phyloP scores from a whole-genome alignment of 225 moss, liverwort and hornwort species.

The Antitrichia curtipendula region DNA sequence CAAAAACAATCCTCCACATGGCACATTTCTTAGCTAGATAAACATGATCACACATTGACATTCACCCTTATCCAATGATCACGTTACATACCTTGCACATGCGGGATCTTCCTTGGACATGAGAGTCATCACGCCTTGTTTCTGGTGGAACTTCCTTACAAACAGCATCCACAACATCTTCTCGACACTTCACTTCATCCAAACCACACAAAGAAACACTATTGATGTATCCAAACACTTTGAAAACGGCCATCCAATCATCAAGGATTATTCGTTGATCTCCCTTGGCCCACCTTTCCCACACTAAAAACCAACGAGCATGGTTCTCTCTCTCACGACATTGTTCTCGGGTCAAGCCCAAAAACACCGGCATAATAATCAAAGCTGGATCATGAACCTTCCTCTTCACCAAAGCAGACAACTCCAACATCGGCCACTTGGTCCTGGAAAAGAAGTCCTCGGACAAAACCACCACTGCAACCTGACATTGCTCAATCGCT shows the following conservation, averaged over 20 bases:
- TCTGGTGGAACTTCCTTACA: not conserved
- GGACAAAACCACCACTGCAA: not conserved
- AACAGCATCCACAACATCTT: not conserved
- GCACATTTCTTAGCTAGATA: not conserved
- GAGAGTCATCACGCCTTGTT: not conserved
- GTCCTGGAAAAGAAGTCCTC: not conserved
- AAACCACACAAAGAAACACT: not conserved
- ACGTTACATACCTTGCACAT: not conserved
- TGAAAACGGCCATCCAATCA: too few species aligned
- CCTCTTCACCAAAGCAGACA: not conserved
- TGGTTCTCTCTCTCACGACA: not conserved
- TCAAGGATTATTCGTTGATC: not conserved
- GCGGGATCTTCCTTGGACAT: not conserved
- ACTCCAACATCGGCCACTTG: not conserved
- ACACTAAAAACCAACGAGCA: not conserved
- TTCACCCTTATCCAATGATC: not conserved
- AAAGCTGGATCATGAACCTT: not conserved
- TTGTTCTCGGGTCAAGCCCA: not conserved
- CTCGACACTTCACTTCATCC: not conserved
- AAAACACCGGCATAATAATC: not conserved
- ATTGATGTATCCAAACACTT: not conserved
- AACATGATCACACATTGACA: not conserved
- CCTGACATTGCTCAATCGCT: not conserved
- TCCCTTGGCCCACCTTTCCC: not conserved
- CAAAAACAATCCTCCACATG: not conserved